These are phyloP conservation scores for Chlamydomonas asymmetrica DNA, from an alignment of 139 green algal genomes.

Conservation along the genomic window DNA sequence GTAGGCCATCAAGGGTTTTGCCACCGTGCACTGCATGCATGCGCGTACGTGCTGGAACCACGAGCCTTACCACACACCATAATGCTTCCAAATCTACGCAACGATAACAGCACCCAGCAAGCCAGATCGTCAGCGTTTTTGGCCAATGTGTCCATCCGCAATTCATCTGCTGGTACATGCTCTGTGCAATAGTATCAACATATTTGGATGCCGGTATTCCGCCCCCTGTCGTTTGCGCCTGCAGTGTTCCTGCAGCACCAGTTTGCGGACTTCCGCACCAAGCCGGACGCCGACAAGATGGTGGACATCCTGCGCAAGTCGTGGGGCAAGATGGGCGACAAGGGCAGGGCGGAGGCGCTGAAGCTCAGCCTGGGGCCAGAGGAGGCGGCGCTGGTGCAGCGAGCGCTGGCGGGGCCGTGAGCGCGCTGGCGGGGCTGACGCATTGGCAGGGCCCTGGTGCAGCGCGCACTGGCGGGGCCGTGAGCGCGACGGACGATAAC, in stretches of 20 bases:
- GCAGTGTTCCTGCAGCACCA: constrained; percentile 62
- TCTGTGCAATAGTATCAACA: too few relatives aligned
- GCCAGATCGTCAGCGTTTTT: background rate
- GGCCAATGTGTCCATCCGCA: background rate
- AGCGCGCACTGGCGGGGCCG: constrained; percentile 7
- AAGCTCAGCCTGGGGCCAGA: constrained; percentile 13
- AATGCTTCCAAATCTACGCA: background rate
- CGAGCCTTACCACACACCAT: background rate
- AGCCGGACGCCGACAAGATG: constrained; percentile 49
- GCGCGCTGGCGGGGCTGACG: background rate
- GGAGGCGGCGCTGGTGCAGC: constrained; percentile 24
- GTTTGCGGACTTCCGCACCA: constrained; percentile 46
- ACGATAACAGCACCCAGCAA: background rate
- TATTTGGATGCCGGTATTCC: too few relatives aligned
- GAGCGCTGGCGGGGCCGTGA: constrained; percentile 1
- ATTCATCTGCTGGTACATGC: background rate
- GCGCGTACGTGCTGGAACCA: background rate
- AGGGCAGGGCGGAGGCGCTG: constrained; percentile 39
- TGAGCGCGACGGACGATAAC: background rate
- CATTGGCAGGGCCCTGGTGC: constrained; percentile 30
- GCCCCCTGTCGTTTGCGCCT: background rate
- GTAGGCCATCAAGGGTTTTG: too few relatives aligned
- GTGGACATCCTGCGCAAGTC: constrained; percentile 59
- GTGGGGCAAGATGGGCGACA: constrained; percentile 45
- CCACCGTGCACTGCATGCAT: too few relatives aligned